Percentiles rank a stretch among this genome's conserved stretches.
These are phyloP conservation scores for Epichloe brachyelytri DNA, from an alignment of 2,329 filamentous ascomycete genomes.

Conservation along the genomic window DNA sequence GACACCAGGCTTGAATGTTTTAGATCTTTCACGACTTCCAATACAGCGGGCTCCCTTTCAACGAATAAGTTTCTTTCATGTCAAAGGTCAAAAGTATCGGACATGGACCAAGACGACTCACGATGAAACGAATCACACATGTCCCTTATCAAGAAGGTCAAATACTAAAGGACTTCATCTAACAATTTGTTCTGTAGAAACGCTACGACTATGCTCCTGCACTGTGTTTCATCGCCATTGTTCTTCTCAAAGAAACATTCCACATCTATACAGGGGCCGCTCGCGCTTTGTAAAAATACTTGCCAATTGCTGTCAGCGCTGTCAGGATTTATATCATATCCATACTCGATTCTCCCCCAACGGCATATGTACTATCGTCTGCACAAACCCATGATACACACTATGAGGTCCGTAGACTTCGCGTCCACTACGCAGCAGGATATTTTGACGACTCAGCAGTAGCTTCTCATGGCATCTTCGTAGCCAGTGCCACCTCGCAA, in stretches of 20 bases:
- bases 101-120: too few relatives aligned
- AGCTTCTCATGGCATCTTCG: slow-evolving; percentile 72
- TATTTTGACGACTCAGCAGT: slow-evolving; percentile 33
- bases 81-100: too few relatives aligned
- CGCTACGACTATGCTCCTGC: neutral
- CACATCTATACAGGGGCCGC: neutral
- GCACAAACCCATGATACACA: neutral
- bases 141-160: too few relatives aligned
- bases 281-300: neutral
- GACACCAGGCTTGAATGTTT: too few relatives aligned
- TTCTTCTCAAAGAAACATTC: too few relatives aligned
- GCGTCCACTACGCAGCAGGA: neutral
- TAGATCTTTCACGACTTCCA: too few relatives aligned
- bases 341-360: neutral
- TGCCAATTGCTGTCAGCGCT: neutral
- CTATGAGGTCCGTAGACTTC: neutral
- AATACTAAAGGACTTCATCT: too few relatives aligned
- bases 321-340: neutral
- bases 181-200: neutral
- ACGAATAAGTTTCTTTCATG: too few relatives aligned
- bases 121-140: too few relatives aligned
- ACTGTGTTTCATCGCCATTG: neutral
- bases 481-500: slow-evolving; percentile 71
- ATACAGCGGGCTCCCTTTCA: too few relatives aligned
- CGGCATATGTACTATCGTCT: too few relatives aligned